Conservation (phyloP, 208 protist genomes). For the Porcisia deanei region DNA sequence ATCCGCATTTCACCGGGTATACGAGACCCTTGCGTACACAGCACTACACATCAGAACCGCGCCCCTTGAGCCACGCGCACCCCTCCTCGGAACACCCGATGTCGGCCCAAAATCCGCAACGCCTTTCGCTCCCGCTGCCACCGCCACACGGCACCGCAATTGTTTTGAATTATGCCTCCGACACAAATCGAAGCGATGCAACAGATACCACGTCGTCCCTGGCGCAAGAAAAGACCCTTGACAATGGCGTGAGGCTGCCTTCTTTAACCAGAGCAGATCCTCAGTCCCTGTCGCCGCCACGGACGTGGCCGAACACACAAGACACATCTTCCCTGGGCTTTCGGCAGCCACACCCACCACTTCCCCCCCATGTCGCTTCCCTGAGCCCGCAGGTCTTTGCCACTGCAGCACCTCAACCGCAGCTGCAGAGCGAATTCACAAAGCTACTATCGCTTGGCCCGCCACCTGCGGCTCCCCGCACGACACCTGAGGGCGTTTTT, state of each 20-base stretch:
- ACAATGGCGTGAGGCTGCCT: background rate
- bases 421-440: background rate
- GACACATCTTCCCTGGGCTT: background rate
- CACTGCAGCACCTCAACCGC: background rate
- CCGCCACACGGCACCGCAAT: too few species aligned
- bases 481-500: background rate
- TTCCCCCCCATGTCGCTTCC: background rate
- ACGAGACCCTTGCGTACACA: background rate
- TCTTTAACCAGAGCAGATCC: background rate
- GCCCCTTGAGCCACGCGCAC: background rate
- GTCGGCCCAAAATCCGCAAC: too few species aligned
- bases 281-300: background rate
- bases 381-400: background rate
- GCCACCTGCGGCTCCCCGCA: background rate
- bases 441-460: background rate
- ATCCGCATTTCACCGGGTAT: constrained; percentile 24
- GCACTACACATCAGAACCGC: background rate
- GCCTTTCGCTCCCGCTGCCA: background rate
- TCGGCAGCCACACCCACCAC: background rate
- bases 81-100: background rate
- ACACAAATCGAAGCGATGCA: background rate
- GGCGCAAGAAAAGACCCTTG: too few species aligned
- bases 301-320: background rate
- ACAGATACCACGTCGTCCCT: background rate
- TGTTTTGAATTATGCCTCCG: background rate